Conservation (phyloP, 2,329 filamentous ascomycete genomes). For the Leptographium wingfieldii region DNA sequence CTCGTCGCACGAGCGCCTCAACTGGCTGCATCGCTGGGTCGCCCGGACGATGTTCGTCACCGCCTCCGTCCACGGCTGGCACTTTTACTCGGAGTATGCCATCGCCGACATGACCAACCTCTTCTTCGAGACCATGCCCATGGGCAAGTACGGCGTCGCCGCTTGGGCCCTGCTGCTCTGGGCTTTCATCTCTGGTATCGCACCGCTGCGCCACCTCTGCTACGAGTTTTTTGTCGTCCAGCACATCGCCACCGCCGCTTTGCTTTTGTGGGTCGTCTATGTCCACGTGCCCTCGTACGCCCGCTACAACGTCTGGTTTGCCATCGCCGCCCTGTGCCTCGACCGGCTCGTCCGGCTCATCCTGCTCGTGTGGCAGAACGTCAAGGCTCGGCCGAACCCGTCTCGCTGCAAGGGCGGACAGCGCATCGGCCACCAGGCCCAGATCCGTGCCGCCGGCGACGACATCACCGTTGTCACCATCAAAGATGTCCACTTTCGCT, state of each 20-base stretch:
- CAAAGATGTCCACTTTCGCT: conserved; percentile 45
- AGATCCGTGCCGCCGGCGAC: conserved; percentile 33
- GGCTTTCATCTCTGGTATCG: conserved; percentile 50
- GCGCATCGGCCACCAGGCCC: conserved; percentile 39
- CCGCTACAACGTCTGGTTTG: conserved; percentile 52
- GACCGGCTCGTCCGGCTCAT: conserved; percentile 43
- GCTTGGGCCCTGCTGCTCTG: conserved; percentile 55
- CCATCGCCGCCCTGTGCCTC: conserved; percentile 47
- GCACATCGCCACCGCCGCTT: conserved; percentile 47
- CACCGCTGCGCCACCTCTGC: conserved; percentile 49
- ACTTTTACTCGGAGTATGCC: conserved; percentile 55
- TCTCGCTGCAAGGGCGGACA: conserved; percentile 34
- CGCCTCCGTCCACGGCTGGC: conserved; percentile 55
- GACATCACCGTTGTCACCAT: conserved; percentile 45
- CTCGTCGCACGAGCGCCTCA: conserved; percentile 54
- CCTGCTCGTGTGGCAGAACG: conserved; percentile 39
- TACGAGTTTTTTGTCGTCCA: conserved; percentile 62
- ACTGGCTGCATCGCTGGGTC: conserved; percentile 64
- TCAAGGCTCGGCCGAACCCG: conserved; percentile 27
- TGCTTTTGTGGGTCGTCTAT: conserved; percentile 52
- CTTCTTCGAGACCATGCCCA: conserved; percentile 48
- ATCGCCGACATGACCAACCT: conserved; percentile 43
- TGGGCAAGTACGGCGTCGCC: conserved; percentile 54
- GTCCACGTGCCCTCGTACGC: conserved; percentile 48
- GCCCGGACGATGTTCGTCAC: conserved; percentile 57